A percentile compares a stretch with the other conserved stretches of the same genome.
phyloP scores from a whole-genome alignment of 306 rosid genomes.

The Gleditsia sinensis region DNA sequence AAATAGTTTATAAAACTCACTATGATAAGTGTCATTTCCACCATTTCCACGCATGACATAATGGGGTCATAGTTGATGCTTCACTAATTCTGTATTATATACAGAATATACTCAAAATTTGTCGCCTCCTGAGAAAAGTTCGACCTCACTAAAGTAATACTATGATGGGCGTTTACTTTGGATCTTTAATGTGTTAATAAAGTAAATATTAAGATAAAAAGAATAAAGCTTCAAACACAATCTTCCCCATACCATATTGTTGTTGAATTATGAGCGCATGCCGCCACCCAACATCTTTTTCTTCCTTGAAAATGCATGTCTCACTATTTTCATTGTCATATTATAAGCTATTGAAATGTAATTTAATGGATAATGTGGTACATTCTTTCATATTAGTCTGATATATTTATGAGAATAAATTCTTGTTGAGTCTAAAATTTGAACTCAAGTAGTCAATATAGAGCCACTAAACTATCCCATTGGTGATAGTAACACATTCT shows the following conservation, averaged over 20 bases:
- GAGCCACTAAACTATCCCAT: too few species aligned
- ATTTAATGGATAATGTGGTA: too few species aligned
- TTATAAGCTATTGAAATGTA: too few species aligned
- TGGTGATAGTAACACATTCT: too few species aligned
- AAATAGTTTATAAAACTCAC: too few species aligned
- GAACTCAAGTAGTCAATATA: too few species aligned
- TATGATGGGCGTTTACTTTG: conserved; percentile 61
- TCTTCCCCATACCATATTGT: conserved; percentile 55
- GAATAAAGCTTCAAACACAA: conserved; percentile 73
- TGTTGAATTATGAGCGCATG: conserved; percentile 34
- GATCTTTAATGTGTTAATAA: conserved; percentile 53
- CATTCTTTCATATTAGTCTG: too few species aligned
- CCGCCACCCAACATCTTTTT: conserved; percentile 68
- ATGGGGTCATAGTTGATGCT: too few species aligned
- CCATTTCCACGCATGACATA: background rate
- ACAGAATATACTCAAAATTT: conserved; percentile 43
- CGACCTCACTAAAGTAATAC: conserved; percentile 60
- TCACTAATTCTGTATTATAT: conserved; percentile 28
- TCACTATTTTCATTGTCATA: too few species aligned
- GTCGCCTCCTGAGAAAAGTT: conserved; percentile 50
- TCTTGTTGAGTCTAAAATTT: too few species aligned
- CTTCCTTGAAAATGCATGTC: conserved; percentile 30
- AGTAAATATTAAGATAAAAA: conserved; percentile 57
- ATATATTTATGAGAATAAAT: too few species aligned
- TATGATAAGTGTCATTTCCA: too few species aligned